phyloP scores from a whole-genome alignment of 164 flowering plant species.

The Sextonia rubra region DNA sequence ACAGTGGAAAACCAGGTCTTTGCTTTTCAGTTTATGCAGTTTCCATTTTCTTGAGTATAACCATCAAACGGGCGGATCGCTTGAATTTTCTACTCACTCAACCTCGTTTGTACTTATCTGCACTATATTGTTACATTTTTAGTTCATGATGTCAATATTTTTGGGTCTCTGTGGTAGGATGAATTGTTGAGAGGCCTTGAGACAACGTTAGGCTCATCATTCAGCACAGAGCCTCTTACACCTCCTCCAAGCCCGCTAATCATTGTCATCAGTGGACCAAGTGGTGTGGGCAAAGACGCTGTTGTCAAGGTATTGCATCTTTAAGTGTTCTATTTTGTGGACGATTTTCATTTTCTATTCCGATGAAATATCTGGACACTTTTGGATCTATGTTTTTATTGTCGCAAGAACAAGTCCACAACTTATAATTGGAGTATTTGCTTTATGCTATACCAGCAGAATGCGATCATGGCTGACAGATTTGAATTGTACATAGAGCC shows the following conservation, averaged over 20 bases:
- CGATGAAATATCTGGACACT: not conserved
- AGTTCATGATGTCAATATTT: not conserved
- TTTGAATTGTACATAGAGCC: not conserved
- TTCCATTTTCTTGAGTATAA: no score
- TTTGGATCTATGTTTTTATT: not conserved
- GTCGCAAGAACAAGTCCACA: not conserved
- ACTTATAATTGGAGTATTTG: conserved; percentile 1
- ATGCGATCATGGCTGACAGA: not conserved
- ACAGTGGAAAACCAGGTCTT: no score
- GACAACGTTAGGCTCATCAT: conserved; percentile 57
- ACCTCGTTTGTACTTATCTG: not conserved
- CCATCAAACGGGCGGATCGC: not conserved
- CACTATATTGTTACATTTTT: not conserved
- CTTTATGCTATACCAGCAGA: not conserved
- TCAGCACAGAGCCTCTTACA: conserved; percentile 47
- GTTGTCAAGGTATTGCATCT: conserved; percentile 42
- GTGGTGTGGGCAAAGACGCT: conserved; percentile 91
- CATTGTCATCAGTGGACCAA: conserved; percentile 87
- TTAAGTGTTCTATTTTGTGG: not conserved
- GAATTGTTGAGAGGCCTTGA: conserved; percentile 73
- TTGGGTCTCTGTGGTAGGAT: conserved; percentile 7
- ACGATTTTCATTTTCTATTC: not conserved
- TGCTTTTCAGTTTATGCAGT: no score
- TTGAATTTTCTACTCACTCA: not conserved
- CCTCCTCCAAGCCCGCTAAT: conserved; percentile 60